These are phyloP conservation scores for Epichloe aotearoae DNA, from an alignment of 2,329 filamentous ascomycete species.

Conservation along the genomic window DNA sequence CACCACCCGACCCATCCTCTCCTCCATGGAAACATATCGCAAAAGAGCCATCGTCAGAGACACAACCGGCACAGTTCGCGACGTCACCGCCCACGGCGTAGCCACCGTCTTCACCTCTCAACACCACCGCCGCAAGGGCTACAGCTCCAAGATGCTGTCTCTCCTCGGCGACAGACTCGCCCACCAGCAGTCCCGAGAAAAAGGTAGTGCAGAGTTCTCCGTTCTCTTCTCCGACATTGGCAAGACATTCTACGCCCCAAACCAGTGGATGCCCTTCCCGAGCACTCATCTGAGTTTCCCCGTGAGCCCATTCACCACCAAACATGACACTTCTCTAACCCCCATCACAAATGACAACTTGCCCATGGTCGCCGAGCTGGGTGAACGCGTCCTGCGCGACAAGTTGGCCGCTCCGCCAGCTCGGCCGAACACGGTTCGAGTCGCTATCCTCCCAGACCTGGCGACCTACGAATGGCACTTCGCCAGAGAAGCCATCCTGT, in stretches of 20 bases:
- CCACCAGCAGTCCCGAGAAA: slow-evolving; percentile 12
- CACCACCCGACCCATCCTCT: slow-evolving; percentile 38
- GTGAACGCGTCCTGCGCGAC: slow-evolving; percentile 48
- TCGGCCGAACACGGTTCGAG: slow-evolving; percentile 16
- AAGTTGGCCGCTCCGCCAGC: slow-evolving; percentile 26
- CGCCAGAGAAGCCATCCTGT: slow-evolving; percentile 69
- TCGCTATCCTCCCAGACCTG: slow-evolving; percentile 19
- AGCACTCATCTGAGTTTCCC: slow-evolving; percentile 59
- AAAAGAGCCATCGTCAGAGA: slow-evolving; percentile 41
- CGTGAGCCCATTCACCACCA: slow-evolving; percentile 13
- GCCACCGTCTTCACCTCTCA: slow-evolving; percentile 67
- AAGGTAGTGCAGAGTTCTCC: slow-evolving; percentile 46
- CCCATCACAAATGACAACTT: slow-evolving; percentile 49
- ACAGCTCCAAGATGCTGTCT: slow-evolving; percentile 62
- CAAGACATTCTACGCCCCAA: slow-evolving; percentile 62
- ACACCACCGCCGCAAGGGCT: slow-evolving; percentile 55
- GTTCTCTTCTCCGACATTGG: slow-evolving; percentile 81
- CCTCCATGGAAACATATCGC: slow-evolving; percentile 50
- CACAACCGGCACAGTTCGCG: slow-evolving; percentile 22
- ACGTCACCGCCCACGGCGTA: slow-evolving; percentile 58
- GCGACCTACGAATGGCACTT: slow-evolving; percentile 43
- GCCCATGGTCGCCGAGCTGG: slow-evolving; percentile 44
- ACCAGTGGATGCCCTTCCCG: slow-evolving; percentile 64
- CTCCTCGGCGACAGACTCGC: slow-evolving; percentile 41
- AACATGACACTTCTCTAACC: slow-evolving; percentile 12